phyloP scores from a whole-genome alignment of 176 grass and related monocot genomes.

The Raddia guianensis region DNA sequence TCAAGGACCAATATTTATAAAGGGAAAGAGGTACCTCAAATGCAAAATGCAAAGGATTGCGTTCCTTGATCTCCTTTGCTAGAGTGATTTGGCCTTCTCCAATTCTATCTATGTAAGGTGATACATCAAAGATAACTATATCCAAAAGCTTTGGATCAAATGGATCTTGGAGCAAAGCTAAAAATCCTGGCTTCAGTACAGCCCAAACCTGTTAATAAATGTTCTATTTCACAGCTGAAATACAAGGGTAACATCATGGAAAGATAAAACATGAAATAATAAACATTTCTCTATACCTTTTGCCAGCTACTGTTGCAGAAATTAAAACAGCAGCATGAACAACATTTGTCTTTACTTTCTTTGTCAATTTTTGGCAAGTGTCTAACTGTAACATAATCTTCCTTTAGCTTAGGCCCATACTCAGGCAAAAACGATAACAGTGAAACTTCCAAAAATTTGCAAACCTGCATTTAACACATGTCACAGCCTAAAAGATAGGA shows the following conservation, averaged over 20 bases:
- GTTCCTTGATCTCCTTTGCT: constrained; percentile 78
- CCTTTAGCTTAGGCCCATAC: constrained; percentile 84
- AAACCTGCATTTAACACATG: constrained; percentile 48
- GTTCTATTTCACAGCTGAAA: constrained; percentile 26
- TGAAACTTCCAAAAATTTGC: constrained; percentile 82
- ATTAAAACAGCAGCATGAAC: constrained; percentile 53
- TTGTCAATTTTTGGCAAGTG: constrained; percentile 64
- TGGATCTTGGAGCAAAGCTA: constrained; percentile 82
- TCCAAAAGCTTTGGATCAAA: constrained; percentile 85
- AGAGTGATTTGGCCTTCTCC: constrained; percentile 45
- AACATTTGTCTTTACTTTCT: constrained; percentile 50
- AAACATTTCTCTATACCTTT: constrained; percentile 48
- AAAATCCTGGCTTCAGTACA: constrained; percentile 86
- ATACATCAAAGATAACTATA: constrained; percentile 81
- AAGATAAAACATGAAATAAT: constrained; percentile 14
- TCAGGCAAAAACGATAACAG: constrained; percentile 66
- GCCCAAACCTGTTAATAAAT: constrained; percentile 69
- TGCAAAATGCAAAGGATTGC: constrained; percentile 71
- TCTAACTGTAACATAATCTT: constrained; percentile 70
- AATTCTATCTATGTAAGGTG: constrained; percentile 54
- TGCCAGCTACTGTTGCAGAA: constrained; percentile 68
- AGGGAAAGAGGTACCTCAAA: constrained; percentile 64
- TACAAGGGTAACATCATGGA: constrained; percentile 3
- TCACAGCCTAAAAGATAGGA: constrained; percentile 32
- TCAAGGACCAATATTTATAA: constrained; percentile 2